These are phyloP conservation scores for Coprinopsis sp. DNA, from an alignment of 768 basidiomycete genomes.

Conservation along the genomic window DNA sequence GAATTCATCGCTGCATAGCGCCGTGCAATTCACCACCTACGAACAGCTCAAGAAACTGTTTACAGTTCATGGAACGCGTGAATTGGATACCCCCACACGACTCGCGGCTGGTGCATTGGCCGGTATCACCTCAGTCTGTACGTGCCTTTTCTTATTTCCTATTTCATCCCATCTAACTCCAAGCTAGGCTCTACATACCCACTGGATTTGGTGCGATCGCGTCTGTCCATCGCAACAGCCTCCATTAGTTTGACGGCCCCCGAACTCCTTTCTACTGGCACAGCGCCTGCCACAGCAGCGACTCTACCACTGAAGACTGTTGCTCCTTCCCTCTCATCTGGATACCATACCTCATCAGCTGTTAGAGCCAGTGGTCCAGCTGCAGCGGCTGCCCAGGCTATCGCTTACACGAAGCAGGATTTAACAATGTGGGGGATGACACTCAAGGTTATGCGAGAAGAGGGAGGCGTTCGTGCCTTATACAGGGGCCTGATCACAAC, in stretches of 20 bases:
- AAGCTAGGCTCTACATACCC: slow-evolving; percentile 81
- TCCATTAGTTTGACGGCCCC: slow-evolving; percentile 34
- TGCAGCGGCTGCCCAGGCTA: slow-evolving; percentile 17
- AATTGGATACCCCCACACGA: slow-evolving; percentile 86
- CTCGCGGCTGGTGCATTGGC: slow-evolving; percentile 85
- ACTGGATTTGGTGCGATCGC: slow-evolving; percentile 87
- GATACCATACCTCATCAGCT: slow-evolving; percentile 53
- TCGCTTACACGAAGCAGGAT: slow-evolving; percentile 43
- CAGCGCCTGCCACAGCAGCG: slow-evolving; percentile 19
- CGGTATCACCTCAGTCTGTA: slow-evolving; percentile 92
- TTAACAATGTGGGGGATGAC: slow-evolving; percentile 87
- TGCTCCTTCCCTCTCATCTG: slow-evolving; percentile 39
- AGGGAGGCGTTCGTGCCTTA: slow-evolving; percentile 83
- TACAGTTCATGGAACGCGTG: slow-evolving; percentile 58
- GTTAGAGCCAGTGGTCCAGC: slow-evolving; percentile 16
- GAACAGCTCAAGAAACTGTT: slow-evolving; percentile 89
- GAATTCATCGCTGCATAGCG: slow-evolving; percentile 34
- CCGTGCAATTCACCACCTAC: slow-evolving; percentile 84
- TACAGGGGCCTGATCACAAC: slow-evolving; percentile 86
- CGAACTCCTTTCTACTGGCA: slow-evolving; percentile 19
- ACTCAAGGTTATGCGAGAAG: slow-evolving; percentile 82
- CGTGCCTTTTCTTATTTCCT: slow-evolving; percentile 26
- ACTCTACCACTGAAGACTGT: slow-evolving; percentile 17
- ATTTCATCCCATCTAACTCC: neutral
- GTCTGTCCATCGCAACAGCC: slow-evolving; percentile 92